Base-by-base conservation (phyloP, 2,329 filamentous ascomycete species). In the Curvularia spicifera region DNA sequence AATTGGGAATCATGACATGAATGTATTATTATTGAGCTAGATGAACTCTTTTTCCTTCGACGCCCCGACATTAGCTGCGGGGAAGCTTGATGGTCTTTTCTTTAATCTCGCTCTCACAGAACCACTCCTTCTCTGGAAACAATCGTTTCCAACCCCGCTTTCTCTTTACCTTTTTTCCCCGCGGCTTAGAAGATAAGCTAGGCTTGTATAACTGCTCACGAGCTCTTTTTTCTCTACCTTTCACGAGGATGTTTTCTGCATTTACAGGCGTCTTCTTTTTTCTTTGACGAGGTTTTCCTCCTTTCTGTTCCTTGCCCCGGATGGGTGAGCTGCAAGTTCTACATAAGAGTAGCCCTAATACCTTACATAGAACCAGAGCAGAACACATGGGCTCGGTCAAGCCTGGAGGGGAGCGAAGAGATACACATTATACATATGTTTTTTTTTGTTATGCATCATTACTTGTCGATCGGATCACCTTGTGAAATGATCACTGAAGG, bases 191-290 rank as follows among this genome's bases (percentile, higher is more conserved):
- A 28, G 48, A 43, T 7, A 13, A 18, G 3, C 22, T 26, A 26
- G 40, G 40, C 18, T 12, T 43, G 40, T 26, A 43, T 24, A 43
- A 20, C 12, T 28, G 22, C 6, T 43, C 20, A 43, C 10, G 43
- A 31, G 15, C 33, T 35, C 33, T 35, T 13, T 13, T 35, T 12
- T 35, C 13, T 35, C n/a, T 28, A 4, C 33, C n/a, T 35, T 35
- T 15, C 13, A 5, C 13, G 13, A 15, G 12, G 33, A 57, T 40
- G 45, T 33, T 58, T 47, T 12, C 47, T 46, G 45, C 51, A 56
- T 58, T 56, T 58, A 42, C 56, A 35, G 52, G 56, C 52, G 56
- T 54, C 44, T 24, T 39, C 22, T 28, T 29, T 15, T 15, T 22
- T 26, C 40, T 22, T 43, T 26, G 40, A 26, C 43, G 40, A 37